Base-by-base conservation (phyloP, 352 stramenopile species). In the Peronospora destructor region DNA sequence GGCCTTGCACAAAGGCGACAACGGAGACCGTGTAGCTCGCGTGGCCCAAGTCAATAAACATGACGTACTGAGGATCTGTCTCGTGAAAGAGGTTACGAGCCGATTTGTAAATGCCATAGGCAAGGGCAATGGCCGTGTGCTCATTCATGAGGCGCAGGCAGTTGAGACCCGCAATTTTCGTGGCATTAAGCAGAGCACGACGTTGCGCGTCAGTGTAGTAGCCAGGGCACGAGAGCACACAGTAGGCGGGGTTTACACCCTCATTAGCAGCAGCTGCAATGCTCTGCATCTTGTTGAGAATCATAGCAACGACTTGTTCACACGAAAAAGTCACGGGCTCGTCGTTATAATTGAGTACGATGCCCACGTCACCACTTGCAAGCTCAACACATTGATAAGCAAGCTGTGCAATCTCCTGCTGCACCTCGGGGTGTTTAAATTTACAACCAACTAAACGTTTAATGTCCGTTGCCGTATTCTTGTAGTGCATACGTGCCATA, bases 31-130 rank as follows among this genome's bases (percentile, higher is more conserved):
- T 94, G 87, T 97, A 89, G 70, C 84, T 76, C 11, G 92, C 95
- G 58, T 98, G 90, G 26, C 97, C 97, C 64, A 99, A 87, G 71
- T 99, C 97, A 45, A 99, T 92, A 67, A 99, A 99, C 86, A 99
- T 97, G 48, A 98, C 88, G 67, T 98, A 82, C 37, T 97, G 93
- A 13, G 94, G 84, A 50, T 97, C 80, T 39, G 94, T 71, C 61
- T 90, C 85, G 69, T 94, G 69, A 68, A 98, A 97, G 36, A 96
- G 69, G 53, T 96, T 95, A 68, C 95, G 91, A n/a, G 87, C 85
- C 61, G 84, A 95, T 71, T 95, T 94, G 84, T 97, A 98, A 61
- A 98, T 97, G 37, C 94, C 94, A 70, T 98, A 98, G 7, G 85
- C 84, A 4, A 98, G 74, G 16, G 91, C 91, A 26, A 94, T 95